A percentile compares a stretch with the other conserved stretches of the same genome.
Evolutionary conservation across 495 filamentous ascomycete genomes (phyloP).

Genomic region (Neurospora sp.): DNA sequence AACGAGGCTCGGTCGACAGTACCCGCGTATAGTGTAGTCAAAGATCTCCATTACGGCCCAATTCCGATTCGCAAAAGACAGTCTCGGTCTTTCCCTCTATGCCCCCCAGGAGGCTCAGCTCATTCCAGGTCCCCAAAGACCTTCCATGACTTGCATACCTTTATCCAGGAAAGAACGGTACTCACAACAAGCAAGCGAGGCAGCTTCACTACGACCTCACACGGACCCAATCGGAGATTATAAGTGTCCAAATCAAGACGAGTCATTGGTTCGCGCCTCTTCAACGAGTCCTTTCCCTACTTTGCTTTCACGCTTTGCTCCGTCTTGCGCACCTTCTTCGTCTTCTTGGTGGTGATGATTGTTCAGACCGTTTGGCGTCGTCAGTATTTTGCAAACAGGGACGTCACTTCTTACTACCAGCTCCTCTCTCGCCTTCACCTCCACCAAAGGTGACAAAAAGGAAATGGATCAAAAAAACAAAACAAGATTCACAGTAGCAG

Average conservation of each 20-base stretch:
- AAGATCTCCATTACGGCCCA: neutral
- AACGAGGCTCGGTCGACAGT: neutral
- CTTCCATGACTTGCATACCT: too few relatives aligned
- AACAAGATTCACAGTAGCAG: too few relatives aligned
- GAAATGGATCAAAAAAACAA: neutral
- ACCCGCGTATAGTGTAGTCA: neutral
- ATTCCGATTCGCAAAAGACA: neutral
- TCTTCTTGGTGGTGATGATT: neutral
- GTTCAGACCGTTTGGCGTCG: neutral
- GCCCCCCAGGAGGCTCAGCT: neutral
- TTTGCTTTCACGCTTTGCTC: neutral
- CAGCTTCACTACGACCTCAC: too few relatives aligned
- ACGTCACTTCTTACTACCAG: neutral
- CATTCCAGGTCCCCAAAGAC: neutral
- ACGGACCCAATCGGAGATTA: slow-evolving; percentile 1
- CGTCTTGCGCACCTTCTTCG: neutral
- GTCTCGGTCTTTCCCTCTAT: neutral
- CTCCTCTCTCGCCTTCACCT: neutral
- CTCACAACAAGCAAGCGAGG: too few relatives aligned
- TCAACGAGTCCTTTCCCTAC: neutral
- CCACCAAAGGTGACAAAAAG: neutral
- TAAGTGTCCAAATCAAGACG: neutral
- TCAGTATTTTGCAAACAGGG: neutral
- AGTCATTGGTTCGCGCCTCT: neutral
- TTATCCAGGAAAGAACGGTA: too few relatives aligned